Conservation (phyloP, 1,139 yeast genomes). For the Candida neerlandica region DNA sequence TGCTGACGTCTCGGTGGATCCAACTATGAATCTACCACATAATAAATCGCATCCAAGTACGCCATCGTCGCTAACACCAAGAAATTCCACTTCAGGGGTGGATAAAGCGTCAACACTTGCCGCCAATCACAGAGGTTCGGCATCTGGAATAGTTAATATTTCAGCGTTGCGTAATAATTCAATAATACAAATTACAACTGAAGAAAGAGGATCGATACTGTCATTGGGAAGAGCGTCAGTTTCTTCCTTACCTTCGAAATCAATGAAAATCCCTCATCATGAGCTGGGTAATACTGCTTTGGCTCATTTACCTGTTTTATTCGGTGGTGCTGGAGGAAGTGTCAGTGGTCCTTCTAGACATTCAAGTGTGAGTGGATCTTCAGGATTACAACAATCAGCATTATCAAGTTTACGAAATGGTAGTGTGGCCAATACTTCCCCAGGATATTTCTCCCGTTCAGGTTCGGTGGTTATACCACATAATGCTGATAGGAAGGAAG, state of each 20-base stretch:
- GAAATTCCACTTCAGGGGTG: slow-evolving; percentile 32
- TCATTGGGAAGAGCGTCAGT: slow-evolving; percentile 42
- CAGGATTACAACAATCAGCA: slow-evolving; percentile 35
- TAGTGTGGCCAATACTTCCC: slow-evolving; percentile 35
- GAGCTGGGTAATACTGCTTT: slow-evolving; percentile 42
- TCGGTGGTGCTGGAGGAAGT: slow-evolving; percentile 43
- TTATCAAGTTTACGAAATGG: slow-evolving; percentile 47
- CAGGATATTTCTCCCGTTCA: slow-evolving; percentile 44
- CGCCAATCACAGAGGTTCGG: slow-evolving; percentile 4
- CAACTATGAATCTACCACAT: slow-evolving; percentile 52
- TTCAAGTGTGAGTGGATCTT: slow-evolving; percentile 43
- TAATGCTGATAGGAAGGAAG: slow-evolving; percentile 34
- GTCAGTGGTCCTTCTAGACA: slow-evolving; percentile 46
- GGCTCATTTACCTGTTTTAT: slow-evolving; percentile 49
- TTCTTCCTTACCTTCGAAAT: slow-evolving; percentile 48
- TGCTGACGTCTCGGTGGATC: slow-evolving; percentile 49
- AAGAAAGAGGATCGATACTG: slow-evolving; percentile 41
- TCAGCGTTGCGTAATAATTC: slow-evolving; percentile 38
- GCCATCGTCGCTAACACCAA: slow-evolving; percentile 37
- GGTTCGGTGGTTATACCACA: slow-evolving; percentile 51
- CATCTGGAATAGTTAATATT: slow-evolving; percentile 9
- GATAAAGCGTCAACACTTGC: slow-evolving; percentile 8
- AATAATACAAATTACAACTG: slow-evolving; percentile 46
- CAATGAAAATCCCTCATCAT: slow-evolving; percentile 54
- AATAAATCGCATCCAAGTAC: slow-evolving; percentile 43